Conservation (phyloP, 1,139 yeast genomes). For the Schizosaccharomyces versatilis region DNA sequence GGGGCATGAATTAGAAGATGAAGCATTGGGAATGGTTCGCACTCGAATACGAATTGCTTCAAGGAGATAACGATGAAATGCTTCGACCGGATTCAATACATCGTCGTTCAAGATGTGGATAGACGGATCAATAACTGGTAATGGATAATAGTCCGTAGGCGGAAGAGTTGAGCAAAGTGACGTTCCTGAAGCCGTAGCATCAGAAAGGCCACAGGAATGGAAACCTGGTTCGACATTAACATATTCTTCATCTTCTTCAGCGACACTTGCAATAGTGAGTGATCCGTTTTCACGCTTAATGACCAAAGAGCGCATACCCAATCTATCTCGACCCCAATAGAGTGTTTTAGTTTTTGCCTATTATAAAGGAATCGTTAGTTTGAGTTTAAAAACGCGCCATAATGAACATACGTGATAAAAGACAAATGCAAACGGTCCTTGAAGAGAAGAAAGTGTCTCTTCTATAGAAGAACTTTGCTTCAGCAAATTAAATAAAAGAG, state of each 20-base stretch:
- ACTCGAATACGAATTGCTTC: not conserved
- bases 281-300: conserved; percentile 22
- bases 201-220: conserved; percentile 15
- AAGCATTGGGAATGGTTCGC: conserved; percentile 9
- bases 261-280: conserved; percentile 18
- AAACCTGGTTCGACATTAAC: conserved; percentile 15
- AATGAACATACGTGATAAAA: conserved; percentile 24
- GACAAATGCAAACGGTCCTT: conserved; percentile 65
- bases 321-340: conserved; percentile 63
- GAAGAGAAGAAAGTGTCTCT: conserved; percentile 21
- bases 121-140: not conserved
- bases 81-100: not conserved
- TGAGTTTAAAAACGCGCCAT: not conserved
- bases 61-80: not conserved
- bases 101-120: not conserved
- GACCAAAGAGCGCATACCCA: conserved; percentile 62
- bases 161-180: not conserved
- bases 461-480: conserved; percentile 16
- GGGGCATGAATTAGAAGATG: conserved; percentile 5
- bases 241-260: conserved; percentile 11
- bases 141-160: not conserved
- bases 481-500: conserved; percentile 21
- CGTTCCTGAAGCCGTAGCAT: conserved; percentile 15
- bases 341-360: conserved; percentile 18
- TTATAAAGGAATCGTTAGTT: not conserved